Percentiles rank a stretch among this genome's conserved stretches.
Conservation (phyloP, 2,329 filamentous ascomycete species). For the Stachybotrys chartarum region DNA sequence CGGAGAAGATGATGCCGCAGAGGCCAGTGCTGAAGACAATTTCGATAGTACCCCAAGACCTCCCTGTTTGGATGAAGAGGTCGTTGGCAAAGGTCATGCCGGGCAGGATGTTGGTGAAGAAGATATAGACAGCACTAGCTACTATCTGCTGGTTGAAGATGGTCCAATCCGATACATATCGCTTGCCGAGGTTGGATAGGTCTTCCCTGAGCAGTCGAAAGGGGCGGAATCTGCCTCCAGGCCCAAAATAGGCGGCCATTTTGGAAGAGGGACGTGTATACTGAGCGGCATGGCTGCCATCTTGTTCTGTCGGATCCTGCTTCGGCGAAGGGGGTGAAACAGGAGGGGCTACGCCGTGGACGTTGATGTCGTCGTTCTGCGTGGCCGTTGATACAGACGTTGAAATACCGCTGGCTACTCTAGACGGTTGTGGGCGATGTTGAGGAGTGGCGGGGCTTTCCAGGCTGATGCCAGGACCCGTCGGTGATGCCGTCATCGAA, state of each 20-base stretch:
- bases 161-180: slow-evolving; percentile 47
- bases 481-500: neutral
- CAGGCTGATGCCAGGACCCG: neutral
- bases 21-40: slow-evolving; percentile 60
- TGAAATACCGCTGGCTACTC: neutral
- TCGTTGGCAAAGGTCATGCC: slow-evolving; percentile 63
- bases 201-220: slow-evolving; percentile 47
- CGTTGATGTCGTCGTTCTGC: neutral
- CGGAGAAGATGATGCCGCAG: slow-evolving; percentile 54
- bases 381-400: neutral
- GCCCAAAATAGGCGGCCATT: slow-evolving; percentile 16
- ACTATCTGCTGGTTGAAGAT: slow-evolving; percentile 58
- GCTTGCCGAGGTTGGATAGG: slow-evolving; percentile 32
- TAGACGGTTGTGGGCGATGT: too few species aligned
- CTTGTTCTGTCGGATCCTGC: neutral
- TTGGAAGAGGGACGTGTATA: neutral
- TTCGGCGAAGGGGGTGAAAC: neutral
- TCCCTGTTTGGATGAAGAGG: slow-evolving; percentile 53
- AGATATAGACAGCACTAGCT: slow-evolving; percentile 57
- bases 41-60: slow-evolving; percentile 60
- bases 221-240: slow-evolving; percentile 38
- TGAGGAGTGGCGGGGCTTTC: neutral
- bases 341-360: neutral
- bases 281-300: neutral
- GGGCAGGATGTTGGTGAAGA: slow-evolving; percentile 60